Conservation (phyloP, 768 basidiomycete species). For the Collybia nuda region DNA sequence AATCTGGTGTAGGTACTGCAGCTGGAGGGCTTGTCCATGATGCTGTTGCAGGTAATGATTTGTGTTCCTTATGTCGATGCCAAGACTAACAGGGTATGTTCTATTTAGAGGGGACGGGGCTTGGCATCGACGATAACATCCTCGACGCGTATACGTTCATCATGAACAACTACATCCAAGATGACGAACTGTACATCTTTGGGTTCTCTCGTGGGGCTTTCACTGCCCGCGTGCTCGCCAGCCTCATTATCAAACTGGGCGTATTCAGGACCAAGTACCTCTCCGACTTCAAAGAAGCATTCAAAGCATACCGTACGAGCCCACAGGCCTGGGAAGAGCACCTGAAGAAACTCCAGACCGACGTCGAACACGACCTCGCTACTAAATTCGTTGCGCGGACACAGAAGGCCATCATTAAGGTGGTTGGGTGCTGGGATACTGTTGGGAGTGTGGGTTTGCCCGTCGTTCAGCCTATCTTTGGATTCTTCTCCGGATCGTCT, state of each 20-base stretch:
- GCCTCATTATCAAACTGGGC: conserved; percentile 3
- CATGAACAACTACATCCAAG: not conserved
- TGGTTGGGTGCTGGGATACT: too few relatives aligned
- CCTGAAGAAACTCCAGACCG: too few relatives aligned
- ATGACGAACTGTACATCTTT: conserved; percentile 1
- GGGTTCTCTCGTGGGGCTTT: conserved; percentile 4
- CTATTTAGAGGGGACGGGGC: not conserved
- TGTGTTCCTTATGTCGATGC: not conserved
- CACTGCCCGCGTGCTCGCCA: conserved; percentile 7
- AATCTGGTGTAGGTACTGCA: not conserved
- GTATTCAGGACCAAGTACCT: conserved; percentile 2
- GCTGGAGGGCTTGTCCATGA: not conserved
- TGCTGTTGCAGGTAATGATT: not conserved
- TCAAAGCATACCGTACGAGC: too few relatives aligned
- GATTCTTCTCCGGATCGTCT: too few relatives aligned
- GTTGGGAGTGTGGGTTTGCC: too few relatives aligned
- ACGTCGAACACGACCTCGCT: too few relatives aligned
- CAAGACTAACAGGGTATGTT: not conserved
- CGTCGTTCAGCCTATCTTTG: too few relatives aligned
- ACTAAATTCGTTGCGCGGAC: too few relatives aligned
- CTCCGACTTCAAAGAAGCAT: not conserved
- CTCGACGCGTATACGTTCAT: conserved; percentile 7
- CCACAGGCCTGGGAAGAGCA: too few relatives aligned
- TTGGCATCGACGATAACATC: conserved; percentile 1
- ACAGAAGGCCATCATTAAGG: too few relatives aligned